Base-by-base conservation (phyloP, 2,329 filamentous ascomycete species). In the Epichloe coenophiala region DNA sequence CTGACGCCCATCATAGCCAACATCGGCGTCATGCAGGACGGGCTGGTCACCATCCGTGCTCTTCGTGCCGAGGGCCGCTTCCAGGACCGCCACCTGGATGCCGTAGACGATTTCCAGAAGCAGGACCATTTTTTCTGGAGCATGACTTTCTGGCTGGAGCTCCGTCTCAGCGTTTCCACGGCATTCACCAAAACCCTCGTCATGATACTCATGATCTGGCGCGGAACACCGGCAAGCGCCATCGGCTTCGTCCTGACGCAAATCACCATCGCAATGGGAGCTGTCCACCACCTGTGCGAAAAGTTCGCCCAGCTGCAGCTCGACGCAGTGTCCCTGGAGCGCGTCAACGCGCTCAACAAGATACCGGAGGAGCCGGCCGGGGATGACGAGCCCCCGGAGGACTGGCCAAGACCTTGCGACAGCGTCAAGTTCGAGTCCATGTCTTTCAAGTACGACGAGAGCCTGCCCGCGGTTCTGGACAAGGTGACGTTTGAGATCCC, bases 121-220 rank as follows among this genome's bases (percentile, higher is more conserved):
- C 93, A 95, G 77, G 90, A 96, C 60, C 90, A 96, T 64, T 95
- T 95, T 68, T 95, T 94, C 68, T 95, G 89, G 85, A 86, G 83
- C 52, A 74, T 94, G 42, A 88, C 94, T 57, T 80, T 81, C 7
- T 95, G 89, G 89, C 73, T 95, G 2, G 82, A 83, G 63, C 88
- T 85, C 60, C 81, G 89, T 12, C 91, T 93, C 51, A 60, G 63
- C 48, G 56, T 63, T 41, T 60, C 63, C 5, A 88, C 88, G 0
- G 85, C 84, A 0, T 63, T 78, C 3, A 87, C 87, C 7, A 88
- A 86, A 0, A 85, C 91, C 52, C 68, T 80, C 0, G 70, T 95
- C 48, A 87, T 88, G 1, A 64, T 83, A 2, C 76, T 90, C 9
- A 89, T 89, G 13, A 71, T 95, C 5, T 84, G 82, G 59, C 83